A percentile compares a stretch with the other conserved stretches of the same genome.
Evolutionary conservation across 164 flowering plant genomes (phyloP).

Genomic region (Sedum album): DNA sequence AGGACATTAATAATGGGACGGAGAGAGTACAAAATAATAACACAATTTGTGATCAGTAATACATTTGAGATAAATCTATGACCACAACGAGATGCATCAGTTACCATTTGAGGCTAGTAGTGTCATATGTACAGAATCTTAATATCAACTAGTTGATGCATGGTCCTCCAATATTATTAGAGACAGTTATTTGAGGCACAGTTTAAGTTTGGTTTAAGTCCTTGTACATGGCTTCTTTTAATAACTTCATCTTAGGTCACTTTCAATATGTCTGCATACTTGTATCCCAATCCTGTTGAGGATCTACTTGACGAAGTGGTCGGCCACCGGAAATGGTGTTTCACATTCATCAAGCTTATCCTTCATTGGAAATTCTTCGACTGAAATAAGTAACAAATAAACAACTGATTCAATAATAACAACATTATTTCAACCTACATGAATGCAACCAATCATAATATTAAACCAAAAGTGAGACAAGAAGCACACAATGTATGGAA

Average conservation of each 20-base stretch:
- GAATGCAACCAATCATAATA: neutral
- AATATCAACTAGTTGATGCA: neutral
- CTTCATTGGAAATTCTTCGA: neutral
- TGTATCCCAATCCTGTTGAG: neutral
- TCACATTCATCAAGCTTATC: neutral
- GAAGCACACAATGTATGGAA: neutral
- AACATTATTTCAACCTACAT: neutral
- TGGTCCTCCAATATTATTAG: neutral
- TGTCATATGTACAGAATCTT: neutral
- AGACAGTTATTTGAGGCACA: neutral
- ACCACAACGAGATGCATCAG: neutral
- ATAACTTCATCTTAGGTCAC: neutral
- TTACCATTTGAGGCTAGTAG: neutral
- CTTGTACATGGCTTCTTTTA: neutral
- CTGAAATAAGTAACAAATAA: too few species aligned
- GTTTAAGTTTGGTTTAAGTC: neutral
- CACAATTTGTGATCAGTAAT: neutral
- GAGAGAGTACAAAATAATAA: neutral
- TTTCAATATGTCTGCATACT: neutral
- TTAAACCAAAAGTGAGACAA: neutral
- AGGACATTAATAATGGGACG: too few species aligned
- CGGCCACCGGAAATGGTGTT: neutral
- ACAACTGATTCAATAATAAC: too few species aligned
- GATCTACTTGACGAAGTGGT: neutral
- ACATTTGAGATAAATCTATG: too few species aligned